A percentile compares a stretch with the other conserved stretches of the same genome.
Evolutionary conservation across 2,329 filamentous ascomycete genomes (phyloP).

Genomic region (Chrysoporthe puriensis): DNA sequence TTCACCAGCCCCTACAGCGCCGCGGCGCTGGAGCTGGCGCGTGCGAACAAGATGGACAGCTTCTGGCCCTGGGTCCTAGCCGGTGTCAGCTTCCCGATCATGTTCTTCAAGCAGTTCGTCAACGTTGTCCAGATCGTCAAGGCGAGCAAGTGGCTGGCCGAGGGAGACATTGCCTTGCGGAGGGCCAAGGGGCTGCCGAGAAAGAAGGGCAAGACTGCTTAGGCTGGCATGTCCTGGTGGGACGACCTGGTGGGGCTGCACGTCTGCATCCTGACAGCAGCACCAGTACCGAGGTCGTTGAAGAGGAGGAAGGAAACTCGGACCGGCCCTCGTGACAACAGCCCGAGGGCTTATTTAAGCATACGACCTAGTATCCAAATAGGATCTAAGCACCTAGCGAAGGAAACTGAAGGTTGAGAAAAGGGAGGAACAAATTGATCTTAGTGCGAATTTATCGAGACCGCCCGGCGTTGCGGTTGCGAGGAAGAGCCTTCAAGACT

Average conservation of each 20-base stretch:
- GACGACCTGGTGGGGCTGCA: neutral
- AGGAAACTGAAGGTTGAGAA: neutral
- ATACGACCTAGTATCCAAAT: too few relatives aligned
- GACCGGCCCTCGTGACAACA: neutral
- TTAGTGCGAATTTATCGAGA: neutral
- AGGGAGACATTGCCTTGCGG: constrained; percentile 78
- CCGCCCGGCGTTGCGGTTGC: neutral
- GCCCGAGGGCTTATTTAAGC: neutral
- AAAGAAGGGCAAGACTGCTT: constrained; percentile 36
- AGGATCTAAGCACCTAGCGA: neutral
- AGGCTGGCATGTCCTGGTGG: neutral
- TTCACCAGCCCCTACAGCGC: constrained; percentile 92
- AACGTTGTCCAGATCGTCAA: constrained; percentile 94
- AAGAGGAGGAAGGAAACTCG: neutral
- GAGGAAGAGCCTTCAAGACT: neutral
- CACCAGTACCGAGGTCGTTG: neutral
- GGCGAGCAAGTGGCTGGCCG: constrained; percentile 87
- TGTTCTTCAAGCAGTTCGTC: constrained; percentile 90
- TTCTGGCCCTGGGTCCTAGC: constrained; percentile 77
- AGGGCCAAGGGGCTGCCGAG: constrained; percentile 58
- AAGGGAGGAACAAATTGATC: neutral
- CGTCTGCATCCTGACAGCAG: neutral
- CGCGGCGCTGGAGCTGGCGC: constrained; percentile 86
- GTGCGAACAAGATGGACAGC: constrained; percentile 81
- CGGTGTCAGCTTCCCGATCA: constrained; percentile 79